A percentile compares a stretch with the other conserved stretches of the same genome.
Evolutionary conservation across 768 basidiomycete genomes (phyloP).

Genomic region (Mycena venus): DNA sequence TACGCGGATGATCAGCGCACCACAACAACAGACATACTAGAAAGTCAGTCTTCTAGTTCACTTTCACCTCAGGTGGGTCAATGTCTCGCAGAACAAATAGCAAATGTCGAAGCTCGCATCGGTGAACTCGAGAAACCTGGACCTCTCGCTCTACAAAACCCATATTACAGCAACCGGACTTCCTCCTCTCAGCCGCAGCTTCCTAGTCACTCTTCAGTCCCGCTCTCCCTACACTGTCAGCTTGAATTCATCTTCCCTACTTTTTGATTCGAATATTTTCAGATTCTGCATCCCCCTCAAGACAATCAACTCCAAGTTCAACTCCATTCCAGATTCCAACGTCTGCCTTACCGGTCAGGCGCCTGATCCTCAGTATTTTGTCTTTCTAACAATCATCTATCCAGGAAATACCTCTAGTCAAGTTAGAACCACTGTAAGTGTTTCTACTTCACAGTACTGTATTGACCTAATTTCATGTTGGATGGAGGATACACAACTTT

Average conservation of each 20-base stretch:
- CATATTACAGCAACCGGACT: constrained; percentile 32
- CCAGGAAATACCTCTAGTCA: constrained; percentile 21
- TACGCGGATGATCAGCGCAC: constrained; percentile 32
- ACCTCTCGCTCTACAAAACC: constrained; percentile 39
- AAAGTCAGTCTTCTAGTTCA: background rate
- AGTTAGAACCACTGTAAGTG: constrained; percentile 28
- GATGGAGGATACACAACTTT: constrained; percentile 28
- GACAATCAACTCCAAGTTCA: too few relatives aligned
- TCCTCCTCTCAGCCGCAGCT: constrained; percentile 17
- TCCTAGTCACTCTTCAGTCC: constrained; percentile 5
- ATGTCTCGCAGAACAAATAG: constrained; percentile 46
- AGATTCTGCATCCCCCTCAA: background rate
- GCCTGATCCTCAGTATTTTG: background rate
- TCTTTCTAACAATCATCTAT: too few relatives aligned
- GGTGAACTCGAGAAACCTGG: constrained; percentile 48
- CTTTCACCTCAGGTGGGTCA: background rate
- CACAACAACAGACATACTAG: constrained; percentile 23
- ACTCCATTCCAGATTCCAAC: background rate
- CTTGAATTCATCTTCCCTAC: background rate
- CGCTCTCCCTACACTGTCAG: background rate
- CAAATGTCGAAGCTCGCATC: constrained; percentile 53
- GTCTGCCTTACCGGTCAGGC: background rate
- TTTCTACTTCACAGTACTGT: background rate
- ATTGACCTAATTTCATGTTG: background rate
- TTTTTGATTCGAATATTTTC: background rate